phyloP scores from a whole-genome alignment of 75 land plant genomes.

The Chamaecyparis obtusa region DNA sequence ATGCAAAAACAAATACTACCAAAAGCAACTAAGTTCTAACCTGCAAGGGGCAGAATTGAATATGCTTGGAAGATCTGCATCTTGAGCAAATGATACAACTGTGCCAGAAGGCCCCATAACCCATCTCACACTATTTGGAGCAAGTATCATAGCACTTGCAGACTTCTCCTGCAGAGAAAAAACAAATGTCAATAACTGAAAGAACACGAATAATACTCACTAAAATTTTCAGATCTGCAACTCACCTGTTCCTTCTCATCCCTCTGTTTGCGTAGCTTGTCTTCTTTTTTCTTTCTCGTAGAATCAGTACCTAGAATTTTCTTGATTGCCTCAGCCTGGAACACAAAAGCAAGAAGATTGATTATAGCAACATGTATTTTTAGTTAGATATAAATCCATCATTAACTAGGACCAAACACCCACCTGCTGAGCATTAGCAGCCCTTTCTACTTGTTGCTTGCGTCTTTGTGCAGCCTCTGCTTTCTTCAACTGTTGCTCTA shows the following conservation, averaged over 20 bases:
- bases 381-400: not conserved
- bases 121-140: conserved; percentile 69
- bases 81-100: conserved; percentile 67
- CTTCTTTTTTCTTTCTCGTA: conserved; percentile 69
- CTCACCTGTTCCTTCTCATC: conserved; percentile 81
- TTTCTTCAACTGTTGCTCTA: conserved; percentile 86
- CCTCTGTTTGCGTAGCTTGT: conserved; percentile 58
- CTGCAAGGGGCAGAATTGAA: conserved; percentile 68
- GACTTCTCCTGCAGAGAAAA: conserved; percentile 59
- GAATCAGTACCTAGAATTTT: conserved; percentile 92
- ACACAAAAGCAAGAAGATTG: not conserved
- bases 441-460: conserved; percentile 83
- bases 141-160: conserved; percentile 49
- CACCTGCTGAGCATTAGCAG: conserved; percentile 86
- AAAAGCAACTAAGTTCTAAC: conserved; percentile 21
- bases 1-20: not conserved
- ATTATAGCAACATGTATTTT: not conserved
- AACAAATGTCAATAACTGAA: not conserved
- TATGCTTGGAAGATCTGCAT: conserved; percentile 66
- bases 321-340: conserved; percentile 85
- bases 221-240: not conserved
- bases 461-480: conserved; percentile 89
- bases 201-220: not conserved
- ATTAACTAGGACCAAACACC: not conserved
- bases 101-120: conserved; percentile 84